These are phyloP conservation scores for Crithidia sp. DNA, from an alignment of 208 protist species.

Conservation along the genomic window DNA sequence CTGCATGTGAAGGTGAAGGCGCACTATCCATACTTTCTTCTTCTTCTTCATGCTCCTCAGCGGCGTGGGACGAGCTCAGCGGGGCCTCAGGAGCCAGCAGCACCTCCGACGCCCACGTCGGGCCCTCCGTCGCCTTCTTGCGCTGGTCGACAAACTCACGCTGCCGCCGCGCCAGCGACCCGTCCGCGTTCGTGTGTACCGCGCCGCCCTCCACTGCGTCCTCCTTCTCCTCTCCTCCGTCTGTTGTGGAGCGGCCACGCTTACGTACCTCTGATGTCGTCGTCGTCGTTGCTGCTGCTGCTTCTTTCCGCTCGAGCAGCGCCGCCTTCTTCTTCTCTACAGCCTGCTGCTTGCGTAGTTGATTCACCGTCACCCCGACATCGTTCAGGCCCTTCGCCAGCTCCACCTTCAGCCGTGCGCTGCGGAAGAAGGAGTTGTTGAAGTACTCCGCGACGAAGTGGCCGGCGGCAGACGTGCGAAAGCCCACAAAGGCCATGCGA, in stretches of 20 bases:
- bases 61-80: neutral
- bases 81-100: conserved; percentile 41
- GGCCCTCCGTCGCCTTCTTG: conserved; percentile 55
- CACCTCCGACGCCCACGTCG: conserved; percentile 79
- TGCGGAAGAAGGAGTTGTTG: conserved; percentile 95
- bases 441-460: conserved; percentile 91
- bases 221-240: conserved; percentile 8
- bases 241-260: neutral
- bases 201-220: neutral
- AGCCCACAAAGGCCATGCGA: conserved; percentile 97
- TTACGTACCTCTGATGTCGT: neutral
- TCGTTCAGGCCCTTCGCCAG: conserved; percentile 77
- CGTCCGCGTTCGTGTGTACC: neutral
- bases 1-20: neutral
- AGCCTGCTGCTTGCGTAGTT: conserved; percentile 31
- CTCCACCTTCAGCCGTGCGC: conserved; percentile 89
- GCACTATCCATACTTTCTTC: neutral
- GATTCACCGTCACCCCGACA: conserved; percentile 67
- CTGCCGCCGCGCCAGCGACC: conserved; percentile 24
- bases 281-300: conserved; percentile 16
- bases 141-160: conserved; percentile 75
- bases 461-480: conserved; percentile 82
- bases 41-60: neutral
- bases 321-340: conserved; percentile 26
- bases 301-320: conserved; percentile 1